Evolutionary conservation across 2,329 filamentous ascomycete genomes (phyloP), one percentile per base, ranked within the genome.

Genomic region (Monilinia vaccinii-corymbosi): DNA sequence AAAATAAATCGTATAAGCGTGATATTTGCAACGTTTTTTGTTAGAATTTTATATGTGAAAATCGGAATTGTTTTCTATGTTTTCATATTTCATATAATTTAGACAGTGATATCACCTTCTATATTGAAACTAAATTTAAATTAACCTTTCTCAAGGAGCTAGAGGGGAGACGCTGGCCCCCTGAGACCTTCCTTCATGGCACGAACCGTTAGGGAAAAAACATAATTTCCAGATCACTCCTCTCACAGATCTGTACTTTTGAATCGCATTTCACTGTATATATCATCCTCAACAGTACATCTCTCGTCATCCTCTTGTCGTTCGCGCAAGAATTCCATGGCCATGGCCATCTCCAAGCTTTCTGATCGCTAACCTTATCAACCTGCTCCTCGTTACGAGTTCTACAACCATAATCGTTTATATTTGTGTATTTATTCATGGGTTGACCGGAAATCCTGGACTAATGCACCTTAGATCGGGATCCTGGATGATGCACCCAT

Each of bases 391-490:
- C 50, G 18, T 40, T 52, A 52, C 49, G 16, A 28, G 34, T 10
- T 28, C 18, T 51, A 6, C 23, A 40, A n/a, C 38, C 34, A 52
- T 18, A n/a, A n/a, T 25, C 10, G 18, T 28, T 28, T 28, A 28
- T 28, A 25, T 28, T 52, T 16, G 21, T 28, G 6, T 28, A 25
- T 28, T 52, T 16, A 31, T 52, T 42, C 25, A 25, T 52, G 50
- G 23, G 31, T 28, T 31, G 34, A 31, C 48, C 31, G 38, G 25
- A 42, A 9, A 50, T 25, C 36, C 25, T 25, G 25, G 18, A 21
- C 50, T 52, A 52, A 52, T 52, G 50, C 50, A 52, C 36, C 49
- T 36, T 52, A 21, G 50, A 52, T 52, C 50, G 52, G 32, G 47
- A 52, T 47, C 56, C 56, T 58, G 38, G 46, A 21, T 58, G 47